Base-by-base conservation (phyloP, 352 stramenopile species). In the Phytophthora brassicae region DNA sequence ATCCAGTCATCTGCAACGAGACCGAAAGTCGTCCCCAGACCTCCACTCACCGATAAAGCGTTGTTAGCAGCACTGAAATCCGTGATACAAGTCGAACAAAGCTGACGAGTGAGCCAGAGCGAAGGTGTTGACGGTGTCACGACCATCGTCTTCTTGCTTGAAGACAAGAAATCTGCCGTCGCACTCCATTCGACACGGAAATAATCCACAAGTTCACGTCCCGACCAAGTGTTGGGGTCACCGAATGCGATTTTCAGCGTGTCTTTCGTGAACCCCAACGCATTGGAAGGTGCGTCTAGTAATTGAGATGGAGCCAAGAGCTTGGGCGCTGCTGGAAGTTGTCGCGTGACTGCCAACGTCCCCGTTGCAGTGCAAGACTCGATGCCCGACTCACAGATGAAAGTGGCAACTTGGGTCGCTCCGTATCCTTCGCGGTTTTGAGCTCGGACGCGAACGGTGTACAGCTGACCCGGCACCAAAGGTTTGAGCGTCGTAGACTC, bases 121-220 rank as follows among this genome's bases (percentile, higher is more conserved):
- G 81, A 91, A 29, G 78, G 81, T 19, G 14, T 16, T 4, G 61
- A 56, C 6, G 79, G 54, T 1, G 61, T 70, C n/a, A 91, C 70
- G 14, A 81, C n/a, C 12, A 57, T 66, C 0, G 51, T 68, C 7
- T 78, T 44, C 47, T 77, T 86, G 0, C 47, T 35, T 0, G 68
- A 0, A 1, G 81, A 89, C 17, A 60, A 49, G 41, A 97, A 97
- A 7, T 80, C 79, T 6, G 83, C 56, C 13, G 56, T 45, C 3
- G 72, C 79, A 47, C 96, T 92, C 92, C 92, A 98, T 59, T 98
- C 93, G 14, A 98, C 70, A 2, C 87, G 80, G 62, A 92, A 98
- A 51, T 74, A 86, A 50, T 97, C 86, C 19, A 98, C 79, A 0
- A 62, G 39, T 47, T 96, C 81, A 26, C 92, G 82, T 38, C 78